Evolutionary conservation across 129 eudicot species (phyloP).

Genomic region (Centella asiatica): DNA sequence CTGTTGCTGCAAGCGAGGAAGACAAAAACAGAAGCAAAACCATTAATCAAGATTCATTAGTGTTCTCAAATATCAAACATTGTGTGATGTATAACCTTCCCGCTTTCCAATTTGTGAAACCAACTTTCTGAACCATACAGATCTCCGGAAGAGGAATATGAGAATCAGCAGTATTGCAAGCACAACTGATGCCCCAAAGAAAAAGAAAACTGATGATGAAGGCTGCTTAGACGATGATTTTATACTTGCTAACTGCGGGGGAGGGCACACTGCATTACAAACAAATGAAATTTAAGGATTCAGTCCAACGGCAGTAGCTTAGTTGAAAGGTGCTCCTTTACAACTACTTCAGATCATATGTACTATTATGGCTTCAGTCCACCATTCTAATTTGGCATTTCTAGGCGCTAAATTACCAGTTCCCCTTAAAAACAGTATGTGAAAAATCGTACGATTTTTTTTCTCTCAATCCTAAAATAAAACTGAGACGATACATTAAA

Average conservation of each 20-base stretch:
- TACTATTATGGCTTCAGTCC: background rate
- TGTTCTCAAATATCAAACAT: background rate
- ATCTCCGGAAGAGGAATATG: slow-evolving; percentile 26
- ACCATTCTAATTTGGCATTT: too few species aligned
- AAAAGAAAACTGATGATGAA: slow-evolving; percentile 25
- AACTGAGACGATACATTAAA: too few species aligned
- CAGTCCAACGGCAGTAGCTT: too few species aligned
- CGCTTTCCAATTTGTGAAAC: slow-evolving; percentile 18
- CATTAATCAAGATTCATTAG: background rate
- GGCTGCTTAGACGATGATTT: slow-evolving; percentile 21
- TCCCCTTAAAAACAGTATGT: too few species aligned
- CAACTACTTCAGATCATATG: background rate
- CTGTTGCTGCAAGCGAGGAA: slow-evolving; percentile 31
- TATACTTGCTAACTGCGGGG: slow-evolving; percentile 7
- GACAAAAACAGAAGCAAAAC: background rate
- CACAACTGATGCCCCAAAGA: slow-evolving; percentile 46
- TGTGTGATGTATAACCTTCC: slow-evolving; percentile 7
- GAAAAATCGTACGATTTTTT: too few species aligned
- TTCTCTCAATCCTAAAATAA: too few species aligned
- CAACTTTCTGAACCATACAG: slow-evolving; percentile 20
- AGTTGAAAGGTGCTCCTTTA: background rate
- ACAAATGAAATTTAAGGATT: background rate
- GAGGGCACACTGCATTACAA: slow-evolving; percentile 22
- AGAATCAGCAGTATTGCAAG: slow-evolving; percentile 36
- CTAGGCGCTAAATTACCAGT: too few species aligned